Percentiles rank a stretch among this genome's conserved stretches.
Evolutionary conservation across 495 filamentous ascomycete genomes (phyloP).

Genomic region (Endocarpon pusillum): DNA sequence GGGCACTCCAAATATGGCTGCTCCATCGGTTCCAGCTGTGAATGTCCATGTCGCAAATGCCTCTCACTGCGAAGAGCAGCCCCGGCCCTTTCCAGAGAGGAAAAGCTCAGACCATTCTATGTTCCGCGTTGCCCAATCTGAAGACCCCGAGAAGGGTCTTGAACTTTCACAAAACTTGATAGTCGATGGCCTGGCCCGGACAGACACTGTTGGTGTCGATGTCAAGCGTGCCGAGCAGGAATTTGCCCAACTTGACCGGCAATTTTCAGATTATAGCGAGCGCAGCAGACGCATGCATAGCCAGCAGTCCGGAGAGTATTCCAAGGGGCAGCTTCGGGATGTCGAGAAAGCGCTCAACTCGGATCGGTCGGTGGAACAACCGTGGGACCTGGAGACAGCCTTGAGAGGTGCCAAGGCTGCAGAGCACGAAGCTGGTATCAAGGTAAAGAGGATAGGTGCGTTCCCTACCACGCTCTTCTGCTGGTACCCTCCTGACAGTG

Average conservation of each 20-base stretch:
- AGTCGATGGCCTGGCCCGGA: constrained; percentile 31
- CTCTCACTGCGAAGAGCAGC: too few relatives aligned
- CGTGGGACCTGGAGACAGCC: constrained; percentile 54
- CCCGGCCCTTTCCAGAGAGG: too few relatives aligned
- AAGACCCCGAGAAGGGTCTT: too few relatives aligned
- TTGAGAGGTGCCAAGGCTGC: constrained; percentile 49
- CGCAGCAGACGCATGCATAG: constrained; percentile 24
- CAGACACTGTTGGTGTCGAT: constrained; percentile 38
- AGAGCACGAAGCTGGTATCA: constrained; percentile 62
- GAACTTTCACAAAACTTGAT: too few relatives aligned
- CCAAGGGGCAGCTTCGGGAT: constrained; percentile 26
- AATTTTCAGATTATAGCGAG: constrained; percentile 53
- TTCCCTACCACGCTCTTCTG: background rate
- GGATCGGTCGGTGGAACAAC: constrained; percentile 31
- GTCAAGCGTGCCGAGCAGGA: constrained; percentile 59
- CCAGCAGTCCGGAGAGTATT: constrained; percentile 21
- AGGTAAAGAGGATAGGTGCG: constrained; percentile 52
- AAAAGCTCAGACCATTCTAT: too few relatives aligned
- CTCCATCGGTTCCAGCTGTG: too few relatives aligned
- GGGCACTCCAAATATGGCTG: too few relatives aligned
- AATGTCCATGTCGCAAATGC: too few relatives aligned
- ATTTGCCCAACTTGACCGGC: constrained; percentile 55
- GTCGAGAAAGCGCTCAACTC: constrained; percentile 31
- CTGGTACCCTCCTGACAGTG: constrained; percentile 1
- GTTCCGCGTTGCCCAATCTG: too few relatives aligned